Evolutionary conservation across 768 basidiomycete genomes (phyloP).

Genomic region (Leccinum incarnatum): DNA sequence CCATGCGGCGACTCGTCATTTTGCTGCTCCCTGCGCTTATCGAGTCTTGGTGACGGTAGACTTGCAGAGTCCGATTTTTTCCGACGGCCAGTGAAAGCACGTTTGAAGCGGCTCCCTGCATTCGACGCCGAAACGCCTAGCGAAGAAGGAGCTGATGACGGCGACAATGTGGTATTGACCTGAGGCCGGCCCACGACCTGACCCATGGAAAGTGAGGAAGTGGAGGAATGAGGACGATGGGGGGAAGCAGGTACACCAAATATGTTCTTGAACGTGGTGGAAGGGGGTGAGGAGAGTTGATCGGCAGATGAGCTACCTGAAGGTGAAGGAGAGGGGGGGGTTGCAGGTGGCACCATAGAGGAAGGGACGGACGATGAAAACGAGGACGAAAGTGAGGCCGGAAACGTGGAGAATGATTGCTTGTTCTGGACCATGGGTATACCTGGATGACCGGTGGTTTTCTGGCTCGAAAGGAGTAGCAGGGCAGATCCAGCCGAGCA

Average conservation of each 20-base stretch:
- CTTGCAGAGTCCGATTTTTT: constrained; percentile 29
- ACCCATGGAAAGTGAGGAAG: constrained; percentile 31
- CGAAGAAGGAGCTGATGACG: constrained; percentile 29
- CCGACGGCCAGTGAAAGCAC: constrained; percentile 33
- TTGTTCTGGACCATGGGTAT: constrained; percentile 34
- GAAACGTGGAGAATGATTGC: constrained; percentile 39
- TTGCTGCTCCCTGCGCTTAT: constrained; percentile 21
- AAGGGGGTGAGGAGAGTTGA: constrained; percentile 38
- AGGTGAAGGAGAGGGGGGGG: constrained; percentile 37
- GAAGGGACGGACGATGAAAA: constrained; percentile 43
- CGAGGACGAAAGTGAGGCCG: constrained; percentile 43
- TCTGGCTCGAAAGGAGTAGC: constrained; percentile 13
- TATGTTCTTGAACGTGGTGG: constrained; percentile 35
- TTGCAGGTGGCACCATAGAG: constrained; percentile 39
- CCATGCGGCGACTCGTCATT: constrained; percentile 17
- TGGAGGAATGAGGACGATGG: constrained; percentile 25
- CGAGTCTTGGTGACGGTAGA: constrained; percentile 22
- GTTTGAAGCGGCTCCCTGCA: constrained; percentile 30
- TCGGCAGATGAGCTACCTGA: constrained; percentile 44
- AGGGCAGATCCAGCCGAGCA: constrained; percentile 21
- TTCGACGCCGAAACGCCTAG: constrained; percentile 18
- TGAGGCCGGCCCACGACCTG: constrained; percentile 36
- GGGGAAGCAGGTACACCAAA: constrained; percentile 26
- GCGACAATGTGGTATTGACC: constrained; percentile 19
- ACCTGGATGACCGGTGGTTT: constrained; percentile 20